These are phyloP conservation scores for Rhytidiadelphus loreus DNA, from an alignment of 225 moss, liverwort and hornwort species.

Conservation along the genomic window DNA sequence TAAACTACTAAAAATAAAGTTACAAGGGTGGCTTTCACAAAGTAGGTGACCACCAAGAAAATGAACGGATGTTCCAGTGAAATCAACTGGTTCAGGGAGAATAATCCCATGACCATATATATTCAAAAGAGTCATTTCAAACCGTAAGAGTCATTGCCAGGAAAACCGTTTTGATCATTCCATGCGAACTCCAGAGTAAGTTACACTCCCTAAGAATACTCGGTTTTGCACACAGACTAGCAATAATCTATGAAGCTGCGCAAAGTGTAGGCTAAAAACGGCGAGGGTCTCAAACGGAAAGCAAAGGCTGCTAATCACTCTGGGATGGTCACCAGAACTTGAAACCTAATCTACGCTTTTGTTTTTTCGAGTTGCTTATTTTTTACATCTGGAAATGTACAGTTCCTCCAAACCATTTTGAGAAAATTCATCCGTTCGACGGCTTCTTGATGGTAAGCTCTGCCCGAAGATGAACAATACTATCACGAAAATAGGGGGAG, in stretches of 20 bases:
- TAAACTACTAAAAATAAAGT: not conserved
- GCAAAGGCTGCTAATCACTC: not conserved
- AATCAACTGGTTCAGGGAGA: not conserved
- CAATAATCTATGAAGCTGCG: constrained; percentile 7
- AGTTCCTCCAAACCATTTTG: constrained; percentile 7
- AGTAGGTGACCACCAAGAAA: not conserved
- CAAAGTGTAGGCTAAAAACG: constrained; percentile 5
- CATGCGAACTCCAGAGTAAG: constrained; percentile 6
- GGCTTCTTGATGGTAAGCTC: constrained; percentile 86
- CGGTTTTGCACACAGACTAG: not conserved
- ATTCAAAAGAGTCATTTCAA: constrained; percentile 3
- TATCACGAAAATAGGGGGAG: constrained; percentile 79
- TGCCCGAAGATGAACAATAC: constrained; percentile 83
- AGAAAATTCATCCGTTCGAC: constrained; percentile 6
- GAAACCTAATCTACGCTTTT: constrained; percentile 8
- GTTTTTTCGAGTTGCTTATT: constrained; percentile 23
- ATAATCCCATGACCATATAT: constrained; percentile 6
- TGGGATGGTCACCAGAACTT: constrained; percentile 4
- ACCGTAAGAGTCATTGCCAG: constrained; percentile 15
- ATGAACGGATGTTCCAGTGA: not conserved
- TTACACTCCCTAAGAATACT: constrained; percentile 8
- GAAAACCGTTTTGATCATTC: constrained; percentile 22
- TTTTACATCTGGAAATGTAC: constrained; percentile 37
- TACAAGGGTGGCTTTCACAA: not conserved
- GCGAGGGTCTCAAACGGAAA: constrained; percentile 6